Conservation (phyloP, 2,329 filamentous ascomycete genomes). For the Dactylella cylindrospora region DNA sequence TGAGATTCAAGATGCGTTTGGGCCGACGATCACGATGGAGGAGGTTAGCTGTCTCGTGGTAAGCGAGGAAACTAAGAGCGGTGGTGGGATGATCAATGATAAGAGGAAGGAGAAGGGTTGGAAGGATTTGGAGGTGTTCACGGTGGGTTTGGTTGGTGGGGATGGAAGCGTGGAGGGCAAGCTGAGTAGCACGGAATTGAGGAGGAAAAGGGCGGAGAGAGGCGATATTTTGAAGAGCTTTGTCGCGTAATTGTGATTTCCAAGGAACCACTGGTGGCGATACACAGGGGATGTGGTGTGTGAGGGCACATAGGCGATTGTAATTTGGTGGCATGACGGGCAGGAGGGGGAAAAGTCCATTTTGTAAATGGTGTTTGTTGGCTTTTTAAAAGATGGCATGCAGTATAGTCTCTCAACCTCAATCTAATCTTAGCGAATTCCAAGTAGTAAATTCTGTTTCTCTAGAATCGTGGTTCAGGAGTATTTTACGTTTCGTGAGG, state of each 20-base stretch:
- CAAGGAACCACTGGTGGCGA: neutral
- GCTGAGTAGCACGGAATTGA: conserved; percentile 50
- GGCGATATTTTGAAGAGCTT: conserved; percentile 31
- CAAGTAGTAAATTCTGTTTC: too few relatives aligned
- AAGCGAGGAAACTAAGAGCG: conserved; percentile 81
- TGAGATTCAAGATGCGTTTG: conserved; percentile 82
- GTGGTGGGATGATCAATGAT: conserved; percentile 83
- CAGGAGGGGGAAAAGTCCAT: too few relatives aligned
- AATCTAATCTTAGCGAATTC: too few relatives aligned
- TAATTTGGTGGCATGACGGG: too few relatives aligned
- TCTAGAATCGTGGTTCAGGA: too few relatives aligned
- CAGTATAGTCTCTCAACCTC: too few relatives aligned
- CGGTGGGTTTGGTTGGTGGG: conserved; percentile 81
- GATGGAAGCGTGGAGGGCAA: conserved; percentile 56
- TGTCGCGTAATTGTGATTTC: conserved; percentile 4
- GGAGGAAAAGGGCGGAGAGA: conserved; percentile 36
- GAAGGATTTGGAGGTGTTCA: conserved; percentile 74
- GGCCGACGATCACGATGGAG: conserved; percentile 83
- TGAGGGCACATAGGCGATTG: too few relatives aligned
- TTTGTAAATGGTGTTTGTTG: too few relatives aligned
- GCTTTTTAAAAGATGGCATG: too few relatives aligned
- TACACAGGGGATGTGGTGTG: too few relatives aligned
- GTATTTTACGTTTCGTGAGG: too few relatives aligned
- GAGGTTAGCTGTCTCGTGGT: conserved; percentile 78
- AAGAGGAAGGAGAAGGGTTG: conserved; percentile 75